A percentile compares a stretch with the other conserved stretches of the same genome.
Evolutionary conservation across 495 filamentous ascomycete genomes (phyloP).

Genomic region (Penicillium riverlandense): DNA sequence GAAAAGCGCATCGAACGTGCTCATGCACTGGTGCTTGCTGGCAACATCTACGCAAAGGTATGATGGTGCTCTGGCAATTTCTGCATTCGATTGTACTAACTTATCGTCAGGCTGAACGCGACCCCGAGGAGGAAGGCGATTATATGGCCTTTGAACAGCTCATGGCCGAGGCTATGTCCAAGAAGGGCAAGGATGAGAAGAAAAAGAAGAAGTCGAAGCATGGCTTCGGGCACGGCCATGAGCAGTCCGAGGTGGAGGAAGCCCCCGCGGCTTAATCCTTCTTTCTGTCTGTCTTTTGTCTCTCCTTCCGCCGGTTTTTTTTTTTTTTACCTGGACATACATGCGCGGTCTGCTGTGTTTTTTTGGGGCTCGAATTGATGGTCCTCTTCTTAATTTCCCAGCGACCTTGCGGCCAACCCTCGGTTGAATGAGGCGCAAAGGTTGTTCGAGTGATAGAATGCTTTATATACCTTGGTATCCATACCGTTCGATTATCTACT

Average conservation of each 20-base stretch:
- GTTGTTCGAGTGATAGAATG: conserved; percentile 16
- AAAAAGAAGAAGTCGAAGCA: conserved; percentile 59
- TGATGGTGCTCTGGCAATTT: conserved; percentile 6
- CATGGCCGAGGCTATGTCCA: conserved; percentile 90
- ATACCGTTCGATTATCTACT: background rate
- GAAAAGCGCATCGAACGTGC: conserved; percentile 86
- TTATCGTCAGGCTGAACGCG: conserved; percentile 66
- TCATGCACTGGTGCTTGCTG: conserved; percentile 77
- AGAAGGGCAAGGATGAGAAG: conserved; percentile 76
- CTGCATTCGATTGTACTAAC: background rate
- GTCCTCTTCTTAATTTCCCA: background rate
- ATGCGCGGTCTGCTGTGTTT: background rate
- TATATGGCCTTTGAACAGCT: conserved; percentile 99
- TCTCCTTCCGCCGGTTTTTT: background rate
- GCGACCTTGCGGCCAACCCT: background rate
- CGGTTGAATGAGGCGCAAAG: background rate
- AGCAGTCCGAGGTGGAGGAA: conserved; percentile 5
- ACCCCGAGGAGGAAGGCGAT: conserved; percentile 94
- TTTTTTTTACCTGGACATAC: conserved; percentile 7
- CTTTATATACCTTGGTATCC: conserved; percentile 9
- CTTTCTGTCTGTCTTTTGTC: background rate
- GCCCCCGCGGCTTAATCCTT: conserved; percentile 7
- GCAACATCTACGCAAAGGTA: conserved; percentile 85
- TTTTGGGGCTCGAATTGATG: too few relatives aligned
- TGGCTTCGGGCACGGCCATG: conserved; percentile 3